Percentiles rank a stretch among this genome's conserved stretches.
Evolutionary conservation across 257 asterid genomes (phyloP).

Genomic region (Solanum okadae): DNA sequence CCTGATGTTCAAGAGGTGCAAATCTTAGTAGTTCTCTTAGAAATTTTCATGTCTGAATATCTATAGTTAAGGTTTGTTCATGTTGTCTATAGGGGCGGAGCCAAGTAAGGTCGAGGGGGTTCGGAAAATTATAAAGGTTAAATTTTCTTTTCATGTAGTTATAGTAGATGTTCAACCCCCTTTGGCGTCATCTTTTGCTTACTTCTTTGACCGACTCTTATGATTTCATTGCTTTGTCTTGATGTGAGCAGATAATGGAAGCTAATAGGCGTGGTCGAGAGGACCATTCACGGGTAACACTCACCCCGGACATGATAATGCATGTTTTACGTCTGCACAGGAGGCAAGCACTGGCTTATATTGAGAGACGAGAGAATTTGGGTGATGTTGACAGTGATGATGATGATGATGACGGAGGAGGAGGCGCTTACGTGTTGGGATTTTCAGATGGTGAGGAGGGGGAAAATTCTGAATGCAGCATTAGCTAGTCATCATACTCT

Average conservation of each 20-base stretch:
- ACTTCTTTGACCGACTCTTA: not conserved
- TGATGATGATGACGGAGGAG: slow-evolving; percentile 12
- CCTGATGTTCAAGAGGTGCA: slow-evolving; percentile 46
- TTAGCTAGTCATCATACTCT: slow-evolving; percentile 22
- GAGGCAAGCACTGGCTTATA: slow-evolving; percentile 56
- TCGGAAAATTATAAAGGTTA: not conserved
- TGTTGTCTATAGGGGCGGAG: not conserved
- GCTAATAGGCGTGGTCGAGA: slow-evolving; percentile 47
- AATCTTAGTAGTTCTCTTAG: not conserved
- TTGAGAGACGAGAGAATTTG: slow-evolving; percentile 33
- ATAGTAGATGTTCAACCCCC: not conserved
- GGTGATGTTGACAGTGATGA: slow-evolving; percentile 32
- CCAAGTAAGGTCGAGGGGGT: not conserved
- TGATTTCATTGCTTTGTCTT: not conserved
- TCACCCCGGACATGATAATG: slow-evolving; percentile 70
- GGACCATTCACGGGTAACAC: slow-evolving; percentile 46
- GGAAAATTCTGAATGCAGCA: slow-evolving; percentile 51
- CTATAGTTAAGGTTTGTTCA: not conserved
- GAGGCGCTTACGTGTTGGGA: slow-evolving; percentile 30
- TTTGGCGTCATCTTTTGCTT: not conserved
- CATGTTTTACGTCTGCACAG: slow-evolving; percentile 61
- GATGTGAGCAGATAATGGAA: slow-evolving; percentile 40
- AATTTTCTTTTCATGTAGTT: not conserved
- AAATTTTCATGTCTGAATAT: not conserved
- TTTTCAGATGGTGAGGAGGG: slow-evolving; percentile 44